phyloP scores from a whole-genome alignment of 2,329 filamentous ascomycete genomes.

The Coniosporium tulheliwenetii region DNA sequence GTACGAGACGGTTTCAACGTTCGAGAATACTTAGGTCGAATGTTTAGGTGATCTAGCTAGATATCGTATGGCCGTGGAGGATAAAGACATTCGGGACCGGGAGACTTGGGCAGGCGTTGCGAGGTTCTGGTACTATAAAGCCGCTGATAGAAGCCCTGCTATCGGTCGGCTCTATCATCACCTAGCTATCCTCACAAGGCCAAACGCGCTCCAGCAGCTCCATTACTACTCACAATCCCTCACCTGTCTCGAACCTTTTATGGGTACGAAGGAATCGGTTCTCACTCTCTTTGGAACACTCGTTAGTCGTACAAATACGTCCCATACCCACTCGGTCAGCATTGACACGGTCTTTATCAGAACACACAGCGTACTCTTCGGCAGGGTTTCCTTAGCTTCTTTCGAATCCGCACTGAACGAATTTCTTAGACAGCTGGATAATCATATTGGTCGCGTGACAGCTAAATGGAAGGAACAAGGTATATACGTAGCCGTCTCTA shows the following conservation, averaged over 20 bases:
- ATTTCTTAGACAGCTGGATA: slow-evolving; percentile 40
- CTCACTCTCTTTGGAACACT: slow-evolving; percentile 48
- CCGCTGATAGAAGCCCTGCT: slow-evolving; percentile 58
- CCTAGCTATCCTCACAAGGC: slow-evolving; percentile 60
- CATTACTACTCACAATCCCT: slow-evolving; percentile 59
- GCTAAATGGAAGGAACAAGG: slow-evolving; percentile 41
- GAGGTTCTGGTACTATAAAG: slow-evolving; percentile 70
- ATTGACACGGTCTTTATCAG: slow-evolving; percentile 48
- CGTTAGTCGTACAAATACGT: slow-evolving; percentile 20
- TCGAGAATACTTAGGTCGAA: slow-evolving; percentile 85
- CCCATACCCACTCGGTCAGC: slow-evolving; percentile 18
- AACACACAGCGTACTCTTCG: slow-evolving; percentile 49
- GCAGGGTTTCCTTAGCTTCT: slow-evolving; percentile 28
- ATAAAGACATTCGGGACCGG: slow-evolving; percentile 57
- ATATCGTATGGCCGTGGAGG: slow-evolving; percentile 85
- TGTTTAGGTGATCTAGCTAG: slow-evolving; percentile 75
- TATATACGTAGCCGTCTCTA: slow-evolving; percentile 42
- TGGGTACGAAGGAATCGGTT: slow-evolving; percentile 52
- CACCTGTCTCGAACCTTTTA: slow-evolving; percentile 51
- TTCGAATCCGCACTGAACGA: slow-evolving; percentile 29
- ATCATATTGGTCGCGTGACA: slow-evolving; percentile 36
- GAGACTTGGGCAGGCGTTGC: slow-evolving; percentile 74
- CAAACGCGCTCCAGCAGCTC: slow-evolving; percentile 53
- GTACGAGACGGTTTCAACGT: slow-evolving; percentile 69
- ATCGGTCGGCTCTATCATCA: slow-evolving; percentile 79